Evolutionary conservation across 352 stramenopile species (phyloP), one percentile per base, ranked within the genome.

Genomic region (Pythium folliculosum): DNA sequence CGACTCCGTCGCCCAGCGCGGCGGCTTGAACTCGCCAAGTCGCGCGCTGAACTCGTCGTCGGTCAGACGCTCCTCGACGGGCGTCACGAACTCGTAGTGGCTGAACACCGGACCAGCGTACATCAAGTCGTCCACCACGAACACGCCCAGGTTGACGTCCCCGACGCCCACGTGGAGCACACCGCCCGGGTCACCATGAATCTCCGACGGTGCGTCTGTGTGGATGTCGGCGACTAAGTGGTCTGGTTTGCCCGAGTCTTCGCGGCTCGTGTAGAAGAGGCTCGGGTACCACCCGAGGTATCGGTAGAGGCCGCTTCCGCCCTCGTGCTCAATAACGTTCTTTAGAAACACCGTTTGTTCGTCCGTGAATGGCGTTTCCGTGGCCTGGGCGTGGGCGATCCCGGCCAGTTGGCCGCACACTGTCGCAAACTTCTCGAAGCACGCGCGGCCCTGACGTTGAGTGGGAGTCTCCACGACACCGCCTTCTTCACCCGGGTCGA

Each of bases 21-120:
- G 71, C 27, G 27, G 27, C 27, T 32, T 32, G 27, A 32, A 32
- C 27, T 32, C 27, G 27, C 27, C 5, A 6, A 32, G 27, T 32
- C 27, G 27, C 27, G 27, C 27, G 27, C 63, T 64, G 27, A 77
- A 77, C 21, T 76, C 67, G 0, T 65, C 53, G 32, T 80, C 73
- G 0, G 54, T 76, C 43, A 76, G 49, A 1, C 70, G 66, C 19
- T 72, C 44, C 54, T 75, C 59, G 32, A 75, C 69, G 3, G 65
- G 44, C 17, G 65, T 77, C 21, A 75, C 55, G 57, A 81, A 78
- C 63, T 81, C 75, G 63, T 78, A 78, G 54, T 56, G 70, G 49
- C 65, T 75, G 52, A 81, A 78, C 32, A 81, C 62, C 1, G 75
- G 75, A 13, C 74, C 74, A 10, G 71, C 74, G 47, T 78, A 81